phyloP scores from a whole-genome alignment of 73 alveolate species.

The Paramecium octaurelia region DNA sequence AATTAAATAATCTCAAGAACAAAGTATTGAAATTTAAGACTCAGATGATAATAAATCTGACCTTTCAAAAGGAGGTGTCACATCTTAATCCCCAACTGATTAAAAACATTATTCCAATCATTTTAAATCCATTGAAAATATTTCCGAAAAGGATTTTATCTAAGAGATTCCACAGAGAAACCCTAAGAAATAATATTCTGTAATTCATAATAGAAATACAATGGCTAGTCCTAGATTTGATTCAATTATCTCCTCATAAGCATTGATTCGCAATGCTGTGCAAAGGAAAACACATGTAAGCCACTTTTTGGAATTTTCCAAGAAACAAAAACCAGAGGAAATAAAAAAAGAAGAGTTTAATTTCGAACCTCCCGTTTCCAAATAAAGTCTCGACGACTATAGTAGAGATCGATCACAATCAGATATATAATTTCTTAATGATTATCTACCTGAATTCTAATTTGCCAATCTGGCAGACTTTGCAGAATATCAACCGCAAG shows the following conservation, averaged over 20 bases:
- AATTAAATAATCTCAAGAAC: background rate
- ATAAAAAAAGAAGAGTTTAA: background rate
- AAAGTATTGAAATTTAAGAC: background rate
- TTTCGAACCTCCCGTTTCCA: background rate
- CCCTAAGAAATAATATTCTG: background rate
- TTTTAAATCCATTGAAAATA: background rate
- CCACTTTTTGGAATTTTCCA: background rate
- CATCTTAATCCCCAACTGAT: background rate
- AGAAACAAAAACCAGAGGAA: background rate
- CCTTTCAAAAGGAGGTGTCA: background rate
- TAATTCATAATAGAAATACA: background rate
- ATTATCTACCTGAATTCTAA: background rate
- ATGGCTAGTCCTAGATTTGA: background rate
- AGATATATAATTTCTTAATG: background rate
- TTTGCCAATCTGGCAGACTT: background rate
- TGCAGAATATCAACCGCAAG: background rate
- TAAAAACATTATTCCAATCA: background rate
- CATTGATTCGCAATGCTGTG: background rate
- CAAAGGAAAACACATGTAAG: background rate
- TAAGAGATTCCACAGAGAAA: background rate
- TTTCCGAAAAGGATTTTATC: background rate
- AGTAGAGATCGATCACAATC: background rate
- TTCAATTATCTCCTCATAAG: background rate
- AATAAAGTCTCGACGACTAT: background rate
- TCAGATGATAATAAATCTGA: background rate